Conservation (phyloP, 1,139 yeast species). For the Geotrichum bryndzae region DNA sequence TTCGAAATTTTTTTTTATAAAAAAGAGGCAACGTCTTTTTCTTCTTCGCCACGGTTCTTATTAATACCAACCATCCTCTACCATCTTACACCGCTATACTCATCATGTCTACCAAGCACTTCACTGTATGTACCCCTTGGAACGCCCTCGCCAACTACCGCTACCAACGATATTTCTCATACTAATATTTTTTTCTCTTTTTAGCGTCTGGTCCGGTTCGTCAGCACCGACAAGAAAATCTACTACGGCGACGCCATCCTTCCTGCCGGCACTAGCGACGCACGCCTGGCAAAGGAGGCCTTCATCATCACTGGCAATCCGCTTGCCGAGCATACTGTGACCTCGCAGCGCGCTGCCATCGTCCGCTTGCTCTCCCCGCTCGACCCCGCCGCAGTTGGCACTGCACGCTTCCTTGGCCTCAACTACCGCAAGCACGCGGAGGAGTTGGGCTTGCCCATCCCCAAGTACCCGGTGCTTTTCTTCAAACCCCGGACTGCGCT, state of each 20-base stretch:
- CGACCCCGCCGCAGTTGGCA: constrained; percentile 25
- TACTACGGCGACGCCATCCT: constrained; percentile 45
- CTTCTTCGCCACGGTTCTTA: not conserved
- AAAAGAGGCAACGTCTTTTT: not conserved
- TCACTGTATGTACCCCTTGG: not conserved
- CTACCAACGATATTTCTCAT: not conserved
- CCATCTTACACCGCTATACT: not conserved
- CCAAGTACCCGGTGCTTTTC: constrained; percentile 46
- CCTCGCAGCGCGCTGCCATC: constrained; percentile 5
- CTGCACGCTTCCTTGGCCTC: constrained; percentile 37
- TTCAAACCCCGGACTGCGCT: constrained; percentile 43
- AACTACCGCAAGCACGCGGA: constrained; percentile 33
- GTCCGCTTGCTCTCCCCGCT: constrained; percentile 24
- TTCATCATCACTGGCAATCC: constrained; percentile 29
- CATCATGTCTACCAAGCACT: not conserved
- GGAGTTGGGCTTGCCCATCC: constrained; percentile 31
- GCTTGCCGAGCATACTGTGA: constrained; percentile 7
- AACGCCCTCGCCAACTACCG: not conserved
- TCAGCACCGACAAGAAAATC: constrained; percentile 33
- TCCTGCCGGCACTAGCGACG: constrained; percentile 30
- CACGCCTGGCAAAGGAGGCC: constrained; percentile 36
- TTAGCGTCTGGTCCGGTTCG: constrained; percentile 12
- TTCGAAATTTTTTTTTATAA: no score
- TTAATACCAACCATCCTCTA: not conserved
- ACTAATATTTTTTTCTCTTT: not conserved